Conservation (phyloP, 108 stramenopile species). For the Epithemia pelagica region DNA sequence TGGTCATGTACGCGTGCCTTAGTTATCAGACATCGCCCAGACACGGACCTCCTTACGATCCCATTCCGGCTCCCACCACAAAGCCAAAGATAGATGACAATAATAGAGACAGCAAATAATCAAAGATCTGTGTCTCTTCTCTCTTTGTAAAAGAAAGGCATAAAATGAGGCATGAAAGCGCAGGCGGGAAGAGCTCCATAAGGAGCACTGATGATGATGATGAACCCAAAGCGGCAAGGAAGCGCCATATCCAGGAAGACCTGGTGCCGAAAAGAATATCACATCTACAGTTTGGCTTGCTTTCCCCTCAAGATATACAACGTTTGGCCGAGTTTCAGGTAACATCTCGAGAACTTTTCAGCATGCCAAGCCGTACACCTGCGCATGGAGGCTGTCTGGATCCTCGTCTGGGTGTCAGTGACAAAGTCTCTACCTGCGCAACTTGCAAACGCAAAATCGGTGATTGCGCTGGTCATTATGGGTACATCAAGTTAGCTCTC, state of each 20-base stretch:
- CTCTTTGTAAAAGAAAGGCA: no score
- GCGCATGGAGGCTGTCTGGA: constrained; percentile 90
- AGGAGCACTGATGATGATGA: constrained; percentile 25
- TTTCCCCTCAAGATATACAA: constrained; percentile 88
- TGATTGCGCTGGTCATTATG: constrained; percentile 97
- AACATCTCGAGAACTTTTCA: constrained; percentile 86
- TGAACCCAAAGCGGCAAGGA: constrained; percentile 30
- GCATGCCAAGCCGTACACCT: constrained; percentile 86
- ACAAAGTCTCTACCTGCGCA: constrained; percentile 80
- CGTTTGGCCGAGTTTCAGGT: constrained; percentile 92
- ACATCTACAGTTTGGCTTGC: constrained; percentile 93
- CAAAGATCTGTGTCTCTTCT: no score
- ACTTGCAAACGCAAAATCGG: constrained; percentile 90
- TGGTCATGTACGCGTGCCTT: no score
- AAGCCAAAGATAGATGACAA: no score
- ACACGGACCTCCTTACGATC: no score
- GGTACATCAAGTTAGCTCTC: constrained; percentile 89
- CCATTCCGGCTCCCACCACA: no score
- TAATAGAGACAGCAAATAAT: no score
- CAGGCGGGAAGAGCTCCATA: no score
- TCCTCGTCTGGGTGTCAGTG: constrained; percentile 89
- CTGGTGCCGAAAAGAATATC: constrained; percentile 88
- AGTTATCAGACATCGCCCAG: no score
- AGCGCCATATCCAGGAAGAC: constrained; percentile 48
- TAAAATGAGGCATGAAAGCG: no score